Evolutionary conservation across 345 rosid genomes (phyloP).

Genomic region (Erucastrum elatum): DNA sequence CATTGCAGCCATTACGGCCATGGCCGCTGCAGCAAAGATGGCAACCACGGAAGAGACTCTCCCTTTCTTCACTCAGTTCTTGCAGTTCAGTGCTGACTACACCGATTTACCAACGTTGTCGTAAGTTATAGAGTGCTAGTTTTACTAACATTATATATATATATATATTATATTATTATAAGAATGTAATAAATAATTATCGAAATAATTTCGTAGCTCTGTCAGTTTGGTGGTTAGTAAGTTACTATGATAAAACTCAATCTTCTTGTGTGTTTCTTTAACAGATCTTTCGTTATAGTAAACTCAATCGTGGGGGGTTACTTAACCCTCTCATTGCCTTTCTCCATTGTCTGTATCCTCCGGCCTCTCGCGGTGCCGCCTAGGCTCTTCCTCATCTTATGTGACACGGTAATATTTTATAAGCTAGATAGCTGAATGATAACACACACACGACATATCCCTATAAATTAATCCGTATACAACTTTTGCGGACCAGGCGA

Average conservation of each 20-base stretch:
- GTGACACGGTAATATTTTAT: constrained; percentile 54
- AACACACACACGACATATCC: background rate
- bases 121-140: constrained; percentile 41
- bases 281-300: constrained; percentile 64
- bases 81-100: constrained; percentile 82
- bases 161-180: no score
- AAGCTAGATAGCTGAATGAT: background rate
- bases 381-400: constrained; percentile 54
- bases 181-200: background rate
- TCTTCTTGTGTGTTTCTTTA: background rate
- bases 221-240: background rate
- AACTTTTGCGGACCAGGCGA: constrained; percentile 43
- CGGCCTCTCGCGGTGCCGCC: constrained; percentile 66
- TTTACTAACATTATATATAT: background rate
- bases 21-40: constrained; percentile 71
- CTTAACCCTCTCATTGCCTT: constrained; percentile 68
- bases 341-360: constrained; percentile 62
- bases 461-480: background rate
- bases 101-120: constrained; percentile 70
- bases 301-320: constrained; percentile 69
- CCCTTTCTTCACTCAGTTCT: constrained; percentile 93
- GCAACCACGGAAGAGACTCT: constrained; percentile 74
- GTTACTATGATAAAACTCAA: background rate
- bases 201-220: background rate
- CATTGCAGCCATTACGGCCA: constrained; percentile 54